Conservation (phyloP, 805 yeast genomes). For the Metschnikowia cubensis region DNA sequence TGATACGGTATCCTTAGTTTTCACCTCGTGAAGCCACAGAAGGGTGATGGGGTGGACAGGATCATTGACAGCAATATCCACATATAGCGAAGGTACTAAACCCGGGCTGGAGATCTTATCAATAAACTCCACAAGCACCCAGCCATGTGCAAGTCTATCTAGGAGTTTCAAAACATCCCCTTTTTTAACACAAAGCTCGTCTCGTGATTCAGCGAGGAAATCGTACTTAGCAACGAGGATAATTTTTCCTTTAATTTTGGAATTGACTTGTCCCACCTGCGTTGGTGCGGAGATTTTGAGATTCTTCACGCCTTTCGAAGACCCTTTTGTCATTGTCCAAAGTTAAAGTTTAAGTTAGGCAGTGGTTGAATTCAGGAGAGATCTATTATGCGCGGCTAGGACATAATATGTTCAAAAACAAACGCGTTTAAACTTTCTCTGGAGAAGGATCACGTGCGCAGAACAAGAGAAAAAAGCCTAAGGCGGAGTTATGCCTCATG, state of each 20-base stretch:
- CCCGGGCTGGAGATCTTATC: slow-evolving; percentile 45
- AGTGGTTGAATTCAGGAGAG: background rate
- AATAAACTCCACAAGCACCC: slow-evolving; percentile 55
- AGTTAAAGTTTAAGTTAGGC: background rate
- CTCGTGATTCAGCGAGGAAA: slow-evolving; percentile 40
- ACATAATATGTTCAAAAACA: background rate
- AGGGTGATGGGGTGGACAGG: slow-evolving; percentile 34
- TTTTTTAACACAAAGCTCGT: slow-evolving; percentile 43
- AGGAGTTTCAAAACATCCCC: slow-evolving; percentile 53
- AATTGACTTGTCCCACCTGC: slow-evolving; percentile 10
- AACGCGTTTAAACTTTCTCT: slow-evolving; percentile 1
- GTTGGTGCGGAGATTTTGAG: slow-evolving; percentile 21
- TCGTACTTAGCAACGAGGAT: slow-evolving; percentile 45
- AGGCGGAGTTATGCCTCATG: background rate
- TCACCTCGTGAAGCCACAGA: slow-evolving; percentile 29
- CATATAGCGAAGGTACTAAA: slow-evolving; percentile 49
- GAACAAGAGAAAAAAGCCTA: background rate
- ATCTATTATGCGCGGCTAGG: slow-evolving; percentile 5
- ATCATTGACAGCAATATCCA: slow-evolving; percentile 44
- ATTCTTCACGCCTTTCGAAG: slow-evolving; percentile 16
- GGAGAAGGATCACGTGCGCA: slow-evolving; percentile 3
- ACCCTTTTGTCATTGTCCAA: slow-evolving; percentile 11
- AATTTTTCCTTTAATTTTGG: slow-evolving; percentile 26
- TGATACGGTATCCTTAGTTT: slow-evolving; percentile 1
- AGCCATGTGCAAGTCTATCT: slow-evolving; percentile 47